Base-by-base conservation (phyloP, 2,329 filamentous ascomycete species). In the Fusarium sp. region DNA sequence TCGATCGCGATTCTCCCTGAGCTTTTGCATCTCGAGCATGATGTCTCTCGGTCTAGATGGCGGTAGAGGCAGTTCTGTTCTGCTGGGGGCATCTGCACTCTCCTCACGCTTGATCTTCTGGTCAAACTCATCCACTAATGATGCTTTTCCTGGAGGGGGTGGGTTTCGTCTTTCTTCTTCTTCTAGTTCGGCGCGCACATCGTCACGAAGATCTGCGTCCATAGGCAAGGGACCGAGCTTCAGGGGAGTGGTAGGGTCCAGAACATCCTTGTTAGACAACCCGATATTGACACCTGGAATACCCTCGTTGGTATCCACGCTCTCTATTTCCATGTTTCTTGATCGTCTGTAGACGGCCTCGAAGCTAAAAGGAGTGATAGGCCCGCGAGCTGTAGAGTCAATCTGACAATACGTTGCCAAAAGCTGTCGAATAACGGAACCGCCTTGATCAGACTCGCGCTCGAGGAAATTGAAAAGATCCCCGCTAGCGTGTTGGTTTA, bases 1-100 rank as follows among this genome's bases (percentile, higher is more conserved):
- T 20, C 95, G 89, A 76, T 98, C 95, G 24, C 96, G 90, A 76
- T 97, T 93, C 80, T 99, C 96, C 71, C 94, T 93, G 12, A 98
- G 90, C 78, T 95, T 96, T 77, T 96, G 93, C 75, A 98, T 94
- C 80, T 98, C 96, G 83, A 98, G 93, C 29, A 93, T 89, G 10
- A 99, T 94, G 75, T 99, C 96, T 66, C 95, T 88, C 5, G 94
- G 94, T 20, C 94, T 89, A 0, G 95, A 97, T 8, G 94, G 92
- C 2, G 96, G 96, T 24, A 97, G 89, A 4, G 96, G 95, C 24
- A 98, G 88, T 25, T 95, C 91, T 18, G 91, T 86, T 45, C 95
- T 89, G 50, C 85, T 91, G 3, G 95, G 95, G 0, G 87, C 93
- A 77, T 98, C 96, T 27, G 91, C 91, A 54, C 92, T 92, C 34